Evolutionary conservation across 805 yeast genomes (phyloP), one percentile per base, ranked within the genome.

Genomic region (Candida odintsovae): DNA sequence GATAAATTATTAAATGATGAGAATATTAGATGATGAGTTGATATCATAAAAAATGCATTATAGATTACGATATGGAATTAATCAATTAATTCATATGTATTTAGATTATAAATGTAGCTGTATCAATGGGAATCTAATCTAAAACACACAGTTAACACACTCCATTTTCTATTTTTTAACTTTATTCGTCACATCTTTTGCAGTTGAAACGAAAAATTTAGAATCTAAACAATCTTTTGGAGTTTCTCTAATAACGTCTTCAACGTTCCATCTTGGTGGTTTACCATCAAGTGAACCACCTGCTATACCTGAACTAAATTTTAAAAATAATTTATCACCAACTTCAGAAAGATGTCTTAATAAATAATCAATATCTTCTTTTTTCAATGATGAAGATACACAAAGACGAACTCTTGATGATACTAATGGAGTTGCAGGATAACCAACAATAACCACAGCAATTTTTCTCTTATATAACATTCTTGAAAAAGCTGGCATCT

Each of bases 361-460:
- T 37, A 89, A 75, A 56, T 80, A 76, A 63, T 94, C 99, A 58
- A 94, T 77, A 66, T 94, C 99, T 58, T 86, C 92, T 68, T 94
- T 94, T 28, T 96, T 94, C 58, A 95, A 75, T 1, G 98, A 86
- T 0, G 97, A 72, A 45, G 95, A 85, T 57, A 94, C 83, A 73
- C 99, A 94, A 58, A 94, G 80, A 66, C 99, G 80, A 23, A 89
- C 90, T 69, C 99, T 81, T 6, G 96, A 86, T 33, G 90, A 80
- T 38, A 88, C 82, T 54, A 94, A 75, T 31, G 96, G 96, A 0
- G 98, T 92, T 1, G 99, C 99, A 11, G 99, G 99, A 64, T 94
- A 94, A 33, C 98, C 97, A 39, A 92, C 98, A 52, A 92, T 83
- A 31, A 94, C 99, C 42, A 92, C 90, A 3, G 99, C 99, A 50